phyloP scores from a whole-genome alignment of 257 asterid species.

The Fraxinus quadrangulata region DNA sequence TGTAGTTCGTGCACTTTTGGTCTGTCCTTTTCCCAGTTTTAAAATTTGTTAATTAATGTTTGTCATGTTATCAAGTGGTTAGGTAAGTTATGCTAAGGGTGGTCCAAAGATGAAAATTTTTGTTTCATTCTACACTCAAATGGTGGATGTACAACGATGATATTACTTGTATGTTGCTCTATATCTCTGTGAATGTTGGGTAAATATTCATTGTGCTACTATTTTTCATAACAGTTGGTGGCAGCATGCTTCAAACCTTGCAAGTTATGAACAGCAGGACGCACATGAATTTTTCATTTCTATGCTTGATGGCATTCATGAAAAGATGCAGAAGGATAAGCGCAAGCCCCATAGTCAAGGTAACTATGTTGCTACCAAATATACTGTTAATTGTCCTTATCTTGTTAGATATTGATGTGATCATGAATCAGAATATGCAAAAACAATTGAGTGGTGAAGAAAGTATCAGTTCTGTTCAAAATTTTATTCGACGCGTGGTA shows the following conservation, averaged over 20 bases:
- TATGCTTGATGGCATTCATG: slow-evolving; percentile 89
- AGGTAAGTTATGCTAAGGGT: neutral
- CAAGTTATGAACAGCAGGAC: slow-evolving; percentile 96
- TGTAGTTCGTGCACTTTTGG: neutral
- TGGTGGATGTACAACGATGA: neutral
- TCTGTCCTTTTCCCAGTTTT: neutral
- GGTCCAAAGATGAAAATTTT: neutral
- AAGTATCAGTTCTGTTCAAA: slow-evolving; percentile 7
- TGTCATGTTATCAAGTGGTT: neutral
- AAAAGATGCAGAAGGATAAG: slow-evolving; percentile 73
- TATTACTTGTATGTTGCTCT: neutral
- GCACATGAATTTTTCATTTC: slow-evolving; percentile 98
- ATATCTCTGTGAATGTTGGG: neutral
- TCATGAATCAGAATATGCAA: neutral
- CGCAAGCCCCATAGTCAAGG: slow-evolving; percentile 64
- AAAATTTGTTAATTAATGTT: neutral
- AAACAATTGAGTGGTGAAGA: neutral
- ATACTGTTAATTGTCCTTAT: neutral
- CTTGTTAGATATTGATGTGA: slow-evolving; percentile 1
- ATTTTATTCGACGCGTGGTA: neutral
- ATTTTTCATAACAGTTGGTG: slow-evolving; percentile 75
- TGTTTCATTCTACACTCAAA: neutral
- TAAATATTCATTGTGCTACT: slow-evolving; percentile 25
- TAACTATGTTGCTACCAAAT: slow-evolving; percentile 24
- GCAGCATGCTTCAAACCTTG: slow-evolving; percentile 98